phyloP scores from a whole-genome alignment of 129 eudicot species.

The Escallonia rubra region DNA sequence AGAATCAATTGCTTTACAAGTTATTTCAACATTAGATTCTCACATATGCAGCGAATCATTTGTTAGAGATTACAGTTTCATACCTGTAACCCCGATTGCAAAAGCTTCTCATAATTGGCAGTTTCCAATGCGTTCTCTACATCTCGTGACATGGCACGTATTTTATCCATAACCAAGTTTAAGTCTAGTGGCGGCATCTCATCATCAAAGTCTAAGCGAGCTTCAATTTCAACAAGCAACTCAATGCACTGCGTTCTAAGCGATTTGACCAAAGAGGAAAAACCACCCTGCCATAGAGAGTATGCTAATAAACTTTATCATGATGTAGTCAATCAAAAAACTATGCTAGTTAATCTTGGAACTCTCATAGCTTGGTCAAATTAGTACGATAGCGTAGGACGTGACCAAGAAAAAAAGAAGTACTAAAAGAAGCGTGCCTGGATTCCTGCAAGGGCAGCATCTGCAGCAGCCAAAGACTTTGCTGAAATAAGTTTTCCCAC shows the following conservation, averaged over 20 bases:
- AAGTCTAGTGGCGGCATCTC: conserved; percentile 91
- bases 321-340: too few relatives aligned
- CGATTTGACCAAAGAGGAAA: conserved; percentile 80
- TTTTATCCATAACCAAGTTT: conserved; percentile 32
- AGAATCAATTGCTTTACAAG: background rate
- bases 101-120: conserved; percentile 86
- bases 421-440: conserved; percentile 38
- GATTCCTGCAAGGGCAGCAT: conserved; percentile 96
- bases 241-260: conserved; percentile 76
- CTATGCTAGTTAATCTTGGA: too few relatives aligned
- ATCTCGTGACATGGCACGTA: conserved; percentile 54
- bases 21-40: background rate
- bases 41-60: background rate
- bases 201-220: conserved; percentile 97
- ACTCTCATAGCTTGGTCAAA: too few relatives aligned
- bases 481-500: conserved; percentile 83
- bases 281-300: conserved; percentile 73
- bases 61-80: background rate
- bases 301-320: background rate
- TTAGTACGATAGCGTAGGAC: background rate
- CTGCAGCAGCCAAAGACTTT: conserved; percentile 86
- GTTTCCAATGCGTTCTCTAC: conserved; percentile 80
- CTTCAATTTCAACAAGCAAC: conserved; percentile 95
- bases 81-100: conserved; percentile 97
- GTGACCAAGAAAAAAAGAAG: background rate